Percentiles rank a stretch among this genome's conserved stretches.
These are phyloP conservation scores for Hymenoscyphus linearis DNA, from an alignment of 2,329 filamentous ascomycete genomes.

Conservation along the genomic window DNA sequence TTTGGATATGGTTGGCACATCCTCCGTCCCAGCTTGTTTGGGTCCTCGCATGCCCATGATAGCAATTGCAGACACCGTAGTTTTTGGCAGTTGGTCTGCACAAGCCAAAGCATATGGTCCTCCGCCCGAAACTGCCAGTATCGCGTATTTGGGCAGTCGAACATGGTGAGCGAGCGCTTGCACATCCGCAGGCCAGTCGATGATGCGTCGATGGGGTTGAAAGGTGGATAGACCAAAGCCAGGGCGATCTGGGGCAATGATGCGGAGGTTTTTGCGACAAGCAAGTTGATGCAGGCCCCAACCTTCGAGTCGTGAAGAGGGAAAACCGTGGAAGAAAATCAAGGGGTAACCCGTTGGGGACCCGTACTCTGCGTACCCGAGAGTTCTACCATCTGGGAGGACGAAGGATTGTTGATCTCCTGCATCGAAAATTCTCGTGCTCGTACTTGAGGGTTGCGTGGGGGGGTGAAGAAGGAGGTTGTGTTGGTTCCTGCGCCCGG, in stretches of 20 bases:
- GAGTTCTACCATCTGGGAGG: not conserved
- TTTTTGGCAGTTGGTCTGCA: not conserved
- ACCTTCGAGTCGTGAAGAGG: not conserved
- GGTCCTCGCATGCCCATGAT: not conserved
- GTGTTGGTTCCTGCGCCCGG: not conserved
- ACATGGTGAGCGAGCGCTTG: not conserved
- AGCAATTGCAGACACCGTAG: not conserved
- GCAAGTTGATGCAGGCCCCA: not conserved
- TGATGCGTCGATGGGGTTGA: not conserved
- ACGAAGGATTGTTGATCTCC: not conserved
- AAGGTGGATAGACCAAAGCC: not conserved
- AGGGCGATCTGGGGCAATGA: not conserved
- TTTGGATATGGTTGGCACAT: not conserved
- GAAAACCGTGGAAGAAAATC: not conserved
- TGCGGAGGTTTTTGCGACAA: not conserved
- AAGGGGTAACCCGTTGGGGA: not conserved
- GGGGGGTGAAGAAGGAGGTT: not conserved
- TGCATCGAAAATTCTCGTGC: not conserved
- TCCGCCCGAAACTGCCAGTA: not conserved
- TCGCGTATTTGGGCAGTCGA: not conserved
- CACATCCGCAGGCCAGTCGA: not conserved
- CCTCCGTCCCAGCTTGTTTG: not conserved
- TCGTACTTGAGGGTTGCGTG: not conserved
- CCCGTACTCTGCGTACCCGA: not conserved
- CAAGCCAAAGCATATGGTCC: not conserved